Base-by-base conservation (phyloP, 352 stramenopile species). In the Pythium sukuiense region DNA sequence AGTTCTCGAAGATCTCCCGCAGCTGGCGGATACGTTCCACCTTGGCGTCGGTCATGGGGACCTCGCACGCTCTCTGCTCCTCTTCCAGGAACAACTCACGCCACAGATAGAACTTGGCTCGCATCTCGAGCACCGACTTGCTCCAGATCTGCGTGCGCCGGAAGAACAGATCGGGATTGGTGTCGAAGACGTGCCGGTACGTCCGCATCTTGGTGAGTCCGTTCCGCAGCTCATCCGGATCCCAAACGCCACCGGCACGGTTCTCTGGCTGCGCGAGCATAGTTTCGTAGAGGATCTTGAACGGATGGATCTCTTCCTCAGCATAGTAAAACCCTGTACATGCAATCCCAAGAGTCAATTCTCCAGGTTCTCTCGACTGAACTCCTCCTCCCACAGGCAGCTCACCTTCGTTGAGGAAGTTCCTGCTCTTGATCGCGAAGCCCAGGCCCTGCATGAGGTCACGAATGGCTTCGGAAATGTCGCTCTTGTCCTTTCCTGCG, bases 261-360 rank as follows among this genome's bases (percentile, higher is more conserved):
- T 93, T 94, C 61, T 94, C 86, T 3, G 67, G 55, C 35, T 93
- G 69, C 18, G 67, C 52, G 52, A 63, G 66, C 32, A 88, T 87
- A 6, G 82, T 90, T 65, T 93, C 81, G 58, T 92, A 88, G 48
- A 94, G 67, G 62, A 90, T 74, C 56, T 92, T 76, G 45, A 90
- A 75, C 26, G 90, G 76, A 32, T 76, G 79, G 18, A 91, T 43
- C 56, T 74, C 62, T 1, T 66, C 46, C 4, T 26, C 72, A 20
- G 81, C 69, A 7, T 75, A 61, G 16, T 63, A 24, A 7, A 92
- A 30, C 37, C 55, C 76, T 81, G 33, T 49, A 14, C 26, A 37
- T 27, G 32, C 27, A 27, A 18, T 41, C 16, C 59, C 18, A 24
- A 48, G 39, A 8, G 39, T 48, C 39, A 48, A 2, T 48, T 13